Conservation (phyloP, 352 stramenopile genomes). For the Achlya hypogyna region DNA sequence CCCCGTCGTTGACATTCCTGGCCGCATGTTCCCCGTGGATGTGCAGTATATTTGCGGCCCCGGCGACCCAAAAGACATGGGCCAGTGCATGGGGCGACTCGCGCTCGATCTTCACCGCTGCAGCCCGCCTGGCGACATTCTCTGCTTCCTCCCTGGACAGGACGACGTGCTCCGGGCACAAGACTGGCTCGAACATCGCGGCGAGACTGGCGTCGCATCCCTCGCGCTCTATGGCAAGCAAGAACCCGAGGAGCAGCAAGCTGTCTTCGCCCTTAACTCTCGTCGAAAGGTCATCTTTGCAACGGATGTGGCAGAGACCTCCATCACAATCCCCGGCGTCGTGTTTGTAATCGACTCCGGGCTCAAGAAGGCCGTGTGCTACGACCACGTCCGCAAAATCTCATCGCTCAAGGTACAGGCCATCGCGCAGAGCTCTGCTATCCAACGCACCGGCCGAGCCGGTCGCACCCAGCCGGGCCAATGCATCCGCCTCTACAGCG, state of each 20-base stretch:
- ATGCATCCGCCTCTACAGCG: constrained; percentile 68
- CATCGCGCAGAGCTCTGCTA: constrained; percentile 38
- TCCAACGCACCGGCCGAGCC: constrained; percentile 27
- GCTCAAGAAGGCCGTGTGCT: constrained; percentile 29
- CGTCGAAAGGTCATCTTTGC: constrained; percentile 56
- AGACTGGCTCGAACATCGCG: constrained; percentile 16
- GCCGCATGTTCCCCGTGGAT: constrained; percentile 28
- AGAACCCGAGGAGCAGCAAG: constrained; percentile 21
- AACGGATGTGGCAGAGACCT: constrained; percentile 81
- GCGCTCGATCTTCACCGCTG: constrained; percentile 17
- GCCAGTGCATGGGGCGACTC: constrained; percentile 11
- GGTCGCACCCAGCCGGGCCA: constrained; percentile 87
- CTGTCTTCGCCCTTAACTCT: constrained; percentile 10
- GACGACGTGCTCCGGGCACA: constrained; percentile 24
- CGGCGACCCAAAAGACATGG: constrained; percentile 13
- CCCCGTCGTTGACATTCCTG: constrained; percentile 38
- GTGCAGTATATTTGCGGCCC: constrained; percentile 15
- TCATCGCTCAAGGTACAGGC: constrained; percentile 36
- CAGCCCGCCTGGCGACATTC: constrained; percentile 20
- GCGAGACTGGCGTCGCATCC: neutral
- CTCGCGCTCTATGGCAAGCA: constrained; percentile 24
- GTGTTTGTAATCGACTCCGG: constrained; percentile 29
- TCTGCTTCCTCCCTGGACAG: constrained; percentile 26
- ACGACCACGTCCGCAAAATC: constrained; percentile 49
- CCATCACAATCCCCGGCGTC: constrained; percentile 89